Evolutionary conservation across 2,329 filamentous ascomycete species (phyloP), one percentile per base, ranked within the genome.

Genomic region (Chaetomium olivaceum): DNA sequence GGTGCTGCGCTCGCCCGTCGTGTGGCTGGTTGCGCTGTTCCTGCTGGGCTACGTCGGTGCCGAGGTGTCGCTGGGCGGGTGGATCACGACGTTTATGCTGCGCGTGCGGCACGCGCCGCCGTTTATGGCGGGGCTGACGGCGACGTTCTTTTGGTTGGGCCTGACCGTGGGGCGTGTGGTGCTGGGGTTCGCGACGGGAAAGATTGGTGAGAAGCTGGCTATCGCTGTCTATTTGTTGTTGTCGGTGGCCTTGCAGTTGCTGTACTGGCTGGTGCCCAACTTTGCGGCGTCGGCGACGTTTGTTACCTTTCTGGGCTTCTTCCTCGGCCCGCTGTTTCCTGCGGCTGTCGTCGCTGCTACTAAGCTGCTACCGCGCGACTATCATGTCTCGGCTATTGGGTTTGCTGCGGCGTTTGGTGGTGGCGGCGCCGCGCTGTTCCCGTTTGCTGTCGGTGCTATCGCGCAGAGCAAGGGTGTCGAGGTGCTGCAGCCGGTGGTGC

Each of bases 21-120:
- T 56, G 6, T 58, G 61, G 61, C 33, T 63, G 1, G 48, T 58
- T 2, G 55, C 61, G 14, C 74, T 74, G 12, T 79, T 80, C 14
- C 76, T 88, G n/a, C 73, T 74, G 6, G 86, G 87, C 9, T 96
- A 96, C 72, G 89, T 94, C 0, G 92, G 92, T 4, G 83, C 86
- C 6, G 92, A 96, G 77, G 89, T 92, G 66, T 74, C 73, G 33
- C 67, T 77, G 36, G 64, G 90, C 43, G 77, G 91, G 16, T 93
- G 91, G 91, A 88, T 96, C 68, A 89, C 92, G 58, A 89, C 89
- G 0, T 96, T 96, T 75, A 96, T 96, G 91, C 87, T 93, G n/a
- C 81, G 85, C 23, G 88, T 93, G 27, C 85, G 93, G 16, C 76
- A 89, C 46, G 91, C 88, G 3, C 83, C 81, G 27, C 80, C 87